phyloP scores from a whole-genome alignment of 225 moss, liverwort and hornwort species.

The Antitrichia curtipendula region DNA sequence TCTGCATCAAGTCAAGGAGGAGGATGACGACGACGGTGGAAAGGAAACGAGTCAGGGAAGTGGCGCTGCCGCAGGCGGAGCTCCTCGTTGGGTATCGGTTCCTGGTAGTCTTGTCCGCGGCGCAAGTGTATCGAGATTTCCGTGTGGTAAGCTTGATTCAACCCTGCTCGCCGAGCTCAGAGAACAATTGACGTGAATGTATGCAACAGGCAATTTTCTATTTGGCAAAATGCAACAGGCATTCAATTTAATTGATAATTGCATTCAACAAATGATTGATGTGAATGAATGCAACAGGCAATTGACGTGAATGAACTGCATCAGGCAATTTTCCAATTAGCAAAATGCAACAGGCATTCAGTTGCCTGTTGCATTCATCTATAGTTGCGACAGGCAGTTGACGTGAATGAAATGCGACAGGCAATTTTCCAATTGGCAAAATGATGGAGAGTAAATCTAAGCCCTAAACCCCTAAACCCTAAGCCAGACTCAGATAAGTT shows the following conservation, averaged over 20 bases:
- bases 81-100: not conserved
- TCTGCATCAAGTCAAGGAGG: slow-evolving; percentile 4
- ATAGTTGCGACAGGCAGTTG: not conserved
- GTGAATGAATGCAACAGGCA: not conserved
- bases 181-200: not conserved
- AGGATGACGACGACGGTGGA: not conserved
- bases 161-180: not conserved
- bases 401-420: not conserved
- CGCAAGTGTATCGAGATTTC: slow-evolving; percentile 12
- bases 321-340: not conserved
- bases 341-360: not conserved
- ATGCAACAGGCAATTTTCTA: not conserved
- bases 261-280: not conserved
- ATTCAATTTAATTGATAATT: not conserved
- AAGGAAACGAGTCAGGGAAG: not conserved
- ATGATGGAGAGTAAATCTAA: not conserved
- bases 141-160: not conserved
- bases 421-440: not conserved
- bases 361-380: too few relatives aligned
- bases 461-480: not conserved
- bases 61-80: not conserved
- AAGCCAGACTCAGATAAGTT: not conserved
- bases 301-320: not conserved
- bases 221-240: not conserved
- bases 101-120: not conserved